Percentiles rank a stretch among this genome's conserved stretches.
These are phyloP conservation scores for Acanthamoeba lenticulata DNA, from an alignment of 208 protist genomes.

Conservation along the genomic window DNA sequence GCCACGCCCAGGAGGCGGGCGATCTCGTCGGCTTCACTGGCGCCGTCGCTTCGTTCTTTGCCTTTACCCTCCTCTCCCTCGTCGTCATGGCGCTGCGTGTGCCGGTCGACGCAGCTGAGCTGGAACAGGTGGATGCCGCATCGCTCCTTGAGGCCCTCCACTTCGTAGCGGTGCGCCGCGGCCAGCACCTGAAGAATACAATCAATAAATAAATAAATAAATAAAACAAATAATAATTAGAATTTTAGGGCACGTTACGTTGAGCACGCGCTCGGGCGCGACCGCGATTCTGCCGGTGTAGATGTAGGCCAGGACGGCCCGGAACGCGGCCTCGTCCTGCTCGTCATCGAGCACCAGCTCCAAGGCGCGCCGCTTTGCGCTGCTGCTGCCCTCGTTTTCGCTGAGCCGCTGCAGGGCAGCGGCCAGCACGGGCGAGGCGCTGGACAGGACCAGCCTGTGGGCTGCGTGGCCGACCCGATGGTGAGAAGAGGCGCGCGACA, in stretches of 20 bases:
- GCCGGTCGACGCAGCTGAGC: background rate
- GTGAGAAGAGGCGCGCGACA: background rate
- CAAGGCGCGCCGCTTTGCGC: too few species aligned
- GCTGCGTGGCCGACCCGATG: background rate
- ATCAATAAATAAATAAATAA: background rate
- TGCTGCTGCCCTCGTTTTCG: too few species aligned
- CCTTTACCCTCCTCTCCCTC: background rate
- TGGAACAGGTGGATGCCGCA: slow-evolving; percentile 26
- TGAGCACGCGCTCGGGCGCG: background rate
- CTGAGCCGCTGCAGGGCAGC: background rate
- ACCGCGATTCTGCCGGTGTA: background rate
- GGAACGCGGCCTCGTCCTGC: background rate
- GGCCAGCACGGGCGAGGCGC: background rate
- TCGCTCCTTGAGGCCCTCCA: slow-evolving; percentile 10
- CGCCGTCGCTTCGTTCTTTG: background rate
- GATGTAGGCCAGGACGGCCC: background rate
- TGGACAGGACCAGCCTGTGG: background rate
- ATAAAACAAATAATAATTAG: background rate
- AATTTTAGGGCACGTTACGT: background rate
- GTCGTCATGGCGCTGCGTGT: background rate
- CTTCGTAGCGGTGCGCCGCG: background rate
- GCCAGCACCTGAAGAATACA: background rate
- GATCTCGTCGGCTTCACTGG: background rate
- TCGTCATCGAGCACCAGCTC: background rate
- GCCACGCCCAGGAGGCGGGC: background rate